Percentiles rank a stretch among this genome's conserved stretches.
These are phyloP conservation scores for Kwoniella dejecticola DNA, from an alignment of 768 basidiomycete species.

Conservation along the genomic window DNA sequence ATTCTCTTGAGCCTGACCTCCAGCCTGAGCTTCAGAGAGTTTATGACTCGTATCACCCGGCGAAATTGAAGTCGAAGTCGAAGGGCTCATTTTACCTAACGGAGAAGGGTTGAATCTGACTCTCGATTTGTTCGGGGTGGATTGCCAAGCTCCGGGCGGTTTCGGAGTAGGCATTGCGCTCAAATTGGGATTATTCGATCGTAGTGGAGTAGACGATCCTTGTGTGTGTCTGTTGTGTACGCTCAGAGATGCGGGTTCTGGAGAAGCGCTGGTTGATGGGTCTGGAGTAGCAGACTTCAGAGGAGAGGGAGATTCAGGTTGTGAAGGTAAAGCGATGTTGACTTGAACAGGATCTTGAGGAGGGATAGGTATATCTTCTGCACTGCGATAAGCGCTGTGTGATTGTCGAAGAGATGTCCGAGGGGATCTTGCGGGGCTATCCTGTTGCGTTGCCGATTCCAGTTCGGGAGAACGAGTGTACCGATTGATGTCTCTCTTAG, in stretches of 20 bases:
- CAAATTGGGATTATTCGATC: not conserved
- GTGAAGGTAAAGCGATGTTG: constrained; percentile 24
- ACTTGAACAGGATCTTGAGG: constrained; percentile 28
- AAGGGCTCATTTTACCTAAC: constrained; percentile 4
- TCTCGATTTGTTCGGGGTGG: constrained; percentile 8
- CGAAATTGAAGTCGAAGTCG: no score
- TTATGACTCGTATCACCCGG: constrained; percentile 7
- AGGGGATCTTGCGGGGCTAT: constrained; percentile 1
- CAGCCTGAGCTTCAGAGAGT: no score
- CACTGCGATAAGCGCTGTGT: not conserved
- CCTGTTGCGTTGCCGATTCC: not conserved
- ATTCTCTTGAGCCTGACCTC: not conserved
- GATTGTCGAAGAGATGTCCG: not conserved
- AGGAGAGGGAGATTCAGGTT: no score
- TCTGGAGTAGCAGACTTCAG: not conserved
- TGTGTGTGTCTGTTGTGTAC: not conserved
- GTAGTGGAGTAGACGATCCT: not conserved
- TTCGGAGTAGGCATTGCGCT: constrained; percentile 18
- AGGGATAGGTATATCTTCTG: constrained; percentile 13
- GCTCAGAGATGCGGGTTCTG: no score
- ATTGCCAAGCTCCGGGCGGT: constrained; percentile 31
- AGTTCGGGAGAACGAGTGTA: not conserved
- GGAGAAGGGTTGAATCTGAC: constrained; percentile 35
- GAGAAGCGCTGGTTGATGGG: no score
- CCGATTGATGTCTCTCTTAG: not conserved